phyloP scores from a whole-genome alignment of 306 rosid species.

The Boehmeria nivea region DNA sequence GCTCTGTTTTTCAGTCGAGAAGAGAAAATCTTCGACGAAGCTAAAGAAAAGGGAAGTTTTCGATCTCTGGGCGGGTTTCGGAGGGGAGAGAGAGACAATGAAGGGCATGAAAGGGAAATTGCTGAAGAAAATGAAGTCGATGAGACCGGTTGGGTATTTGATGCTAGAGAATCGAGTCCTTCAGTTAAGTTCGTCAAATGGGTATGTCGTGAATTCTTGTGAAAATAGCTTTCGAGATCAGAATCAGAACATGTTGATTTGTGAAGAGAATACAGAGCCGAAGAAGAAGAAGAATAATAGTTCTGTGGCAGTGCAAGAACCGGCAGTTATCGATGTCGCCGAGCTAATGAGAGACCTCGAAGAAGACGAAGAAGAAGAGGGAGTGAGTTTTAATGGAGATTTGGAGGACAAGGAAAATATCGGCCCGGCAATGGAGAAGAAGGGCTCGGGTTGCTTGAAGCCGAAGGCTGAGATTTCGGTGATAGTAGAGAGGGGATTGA shows the following conservation, averaged over 20 bases:
- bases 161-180: conserved; percentile 57
- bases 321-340: conserved; percentile 36
- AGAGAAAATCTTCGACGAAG: neutral
- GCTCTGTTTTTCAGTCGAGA: neutral
- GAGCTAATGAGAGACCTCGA: too few species aligned
- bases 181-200: conserved; percentile 54
- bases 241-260: conserved; percentile 12
- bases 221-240: conserved; percentile 25
- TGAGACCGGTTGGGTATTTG: conserved; percentile 45
- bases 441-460: neutral
- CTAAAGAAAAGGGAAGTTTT: too few species aligned
- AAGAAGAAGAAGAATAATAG: conserved; percentile 24
- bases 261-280: conserved; percentile 29
- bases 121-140: conserved; percentile 77
- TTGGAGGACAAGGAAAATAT: conserved; percentile 75
- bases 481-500: conserved; percentile 20
- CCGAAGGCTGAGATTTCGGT: conserved; percentile 1
- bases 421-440: conserved; percentile 22
- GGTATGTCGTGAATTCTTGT: conserved; percentile 36
- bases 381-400: too few species aligned
- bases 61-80: neutral
- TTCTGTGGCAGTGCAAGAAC: conserved; percentile 19
- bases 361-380: conserved; percentile 37
- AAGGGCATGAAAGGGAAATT: conserved; percentile 68
- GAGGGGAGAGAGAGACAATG: conserved; percentile 19